Conservation (phyloP, 345 rosid species). For the Dipteronia sinensis region DNA sequence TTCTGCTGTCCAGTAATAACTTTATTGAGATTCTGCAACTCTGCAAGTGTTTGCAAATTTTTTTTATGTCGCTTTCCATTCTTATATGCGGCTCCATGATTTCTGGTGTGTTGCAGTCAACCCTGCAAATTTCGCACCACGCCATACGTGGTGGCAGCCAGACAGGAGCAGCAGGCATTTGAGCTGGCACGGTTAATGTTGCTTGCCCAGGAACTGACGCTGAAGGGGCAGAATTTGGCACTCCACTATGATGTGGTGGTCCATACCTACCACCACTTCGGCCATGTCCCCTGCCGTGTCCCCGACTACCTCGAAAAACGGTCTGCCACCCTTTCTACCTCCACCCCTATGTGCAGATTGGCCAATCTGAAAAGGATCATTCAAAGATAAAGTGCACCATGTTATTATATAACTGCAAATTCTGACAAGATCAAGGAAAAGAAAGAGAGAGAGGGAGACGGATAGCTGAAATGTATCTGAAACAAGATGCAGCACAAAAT, state of each 20-base stretch:
- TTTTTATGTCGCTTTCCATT: constrained; percentile 46
- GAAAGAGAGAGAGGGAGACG: background rate
- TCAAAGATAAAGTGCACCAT: constrained; percentile 19
- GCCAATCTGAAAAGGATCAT: constrained; percentile 30
- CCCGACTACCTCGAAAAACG: constrained; percentile 28
- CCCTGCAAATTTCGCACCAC: constrained; percentile 49
- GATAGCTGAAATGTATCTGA: background rate
- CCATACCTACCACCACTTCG: too few relatives aligned
- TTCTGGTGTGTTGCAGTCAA: constrained; percentile 42
- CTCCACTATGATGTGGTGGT: constrained; percentile 9
- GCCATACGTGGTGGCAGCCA: constrained; percentile 34
- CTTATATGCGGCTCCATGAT: constrained; percentile 41
- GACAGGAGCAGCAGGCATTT: constrained; percentile 28
- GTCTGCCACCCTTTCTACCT: constrained; percentile 33
- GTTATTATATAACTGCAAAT: constrained; percentile 10
- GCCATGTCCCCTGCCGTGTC: background rate
- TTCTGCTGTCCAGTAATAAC: constrained; percentile 24
- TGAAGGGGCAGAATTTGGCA: constrained; percentile 20
- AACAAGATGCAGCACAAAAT: background rate
- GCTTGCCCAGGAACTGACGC: constrained; percentile 23
- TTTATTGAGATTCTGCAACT: constrained; percentile 26
- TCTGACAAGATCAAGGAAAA: constrained; percentile 3
- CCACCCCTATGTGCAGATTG: constrained; percentile 33
- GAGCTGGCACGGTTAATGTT: constrained; percentile 7
- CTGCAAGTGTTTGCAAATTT: constrained; percentile 26